Conservation (phyloP, 768 basidiomycete genomes). For the Cyclocybe cylindracea region DNA sequence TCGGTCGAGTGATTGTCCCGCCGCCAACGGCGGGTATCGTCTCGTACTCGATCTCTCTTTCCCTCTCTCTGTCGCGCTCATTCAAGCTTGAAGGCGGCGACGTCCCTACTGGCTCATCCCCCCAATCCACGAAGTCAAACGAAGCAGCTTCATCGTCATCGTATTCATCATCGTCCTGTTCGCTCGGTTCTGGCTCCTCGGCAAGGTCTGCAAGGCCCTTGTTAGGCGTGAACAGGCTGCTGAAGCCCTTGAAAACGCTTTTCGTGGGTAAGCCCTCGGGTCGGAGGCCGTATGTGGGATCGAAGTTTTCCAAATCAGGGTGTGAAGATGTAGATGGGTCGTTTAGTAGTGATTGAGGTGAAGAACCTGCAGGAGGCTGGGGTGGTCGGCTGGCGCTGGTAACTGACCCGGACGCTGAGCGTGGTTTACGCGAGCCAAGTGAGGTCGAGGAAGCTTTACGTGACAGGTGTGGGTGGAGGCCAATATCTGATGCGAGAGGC, state of each 20-base stretch:
- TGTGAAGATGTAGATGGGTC: conserved; percentile 27
- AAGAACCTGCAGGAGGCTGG: conserved; percentile 7
- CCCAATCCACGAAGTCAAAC: conserved; percentile 74
- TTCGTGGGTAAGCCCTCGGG: conserved; percentile 89
- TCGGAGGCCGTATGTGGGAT: conserved; percentile 94
- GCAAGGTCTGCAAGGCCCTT: conserved; percentile 80
- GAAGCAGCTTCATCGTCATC: conserved; percentile 43
- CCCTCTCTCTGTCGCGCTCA: conserved; percentile 40
- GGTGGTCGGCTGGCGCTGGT: conserved; percentile 22
- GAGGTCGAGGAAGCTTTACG: conserved; percentile 26
- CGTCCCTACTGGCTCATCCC: conserved; percentile 51
- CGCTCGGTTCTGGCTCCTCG: conserved; percentile 52
- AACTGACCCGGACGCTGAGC: conserved; percentile 47
- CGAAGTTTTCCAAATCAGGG: conserved; percentile 76
- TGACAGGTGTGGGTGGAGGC: conserved; percentile 19
- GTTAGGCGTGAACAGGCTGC: conserved; percentile 66
- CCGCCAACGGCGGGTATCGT: conserved; percentile 92
- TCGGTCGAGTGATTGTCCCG: conserved; percentile 81
- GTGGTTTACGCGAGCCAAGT: conserved; percentile 28
- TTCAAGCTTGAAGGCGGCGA: conserved; percentile 43
- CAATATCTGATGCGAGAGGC: conserved; percentile 10
- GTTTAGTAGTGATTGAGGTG: conserved; percentile 17
- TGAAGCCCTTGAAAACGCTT: conserved; percentile 78
- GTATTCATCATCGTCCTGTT: conserved; percentile 31
- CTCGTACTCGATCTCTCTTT: conserved; percentile 69